Conservation (phyloP, 257 asterid species). For the Capsicum rhomboideum region DNA sequence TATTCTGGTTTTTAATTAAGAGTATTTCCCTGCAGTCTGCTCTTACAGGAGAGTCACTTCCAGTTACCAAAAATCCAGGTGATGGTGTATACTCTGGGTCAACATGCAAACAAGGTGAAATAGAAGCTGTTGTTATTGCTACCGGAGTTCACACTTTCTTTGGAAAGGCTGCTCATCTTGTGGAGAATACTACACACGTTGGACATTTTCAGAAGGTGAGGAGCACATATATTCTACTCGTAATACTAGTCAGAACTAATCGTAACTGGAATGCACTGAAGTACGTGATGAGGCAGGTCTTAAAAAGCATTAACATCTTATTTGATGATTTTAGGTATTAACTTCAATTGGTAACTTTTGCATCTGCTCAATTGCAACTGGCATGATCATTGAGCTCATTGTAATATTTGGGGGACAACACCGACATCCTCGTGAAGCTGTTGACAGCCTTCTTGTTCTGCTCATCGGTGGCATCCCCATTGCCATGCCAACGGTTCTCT, state of each 20-base stretch:
- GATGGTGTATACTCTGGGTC: slow-evolving; percentile 30
- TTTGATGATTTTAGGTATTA: slow-evolving; percentile 20
- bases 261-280: background rate
- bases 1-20: background rate
- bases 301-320: background rate
- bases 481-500: slow-evolving; percentile 38
- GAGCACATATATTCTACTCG: background rate
- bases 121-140: slow-evolving; percentile 34
- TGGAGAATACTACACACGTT: slow-evolving; percentile 29
- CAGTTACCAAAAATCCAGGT: slow-evolving; percentile 32
- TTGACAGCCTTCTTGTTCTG: slow-evolving; percentile 33
- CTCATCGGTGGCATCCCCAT: slow-evolving; percentile 35
- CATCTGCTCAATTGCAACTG: slow-evolving; percentile 33
- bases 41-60: slow-evolving; percentile 37
- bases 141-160: slow-evolving; percentile 36
- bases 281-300: background rate
- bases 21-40: slow-evolving; percentile 19
- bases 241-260: background rate
- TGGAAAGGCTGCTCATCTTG: slow-evolving; percentile 37
- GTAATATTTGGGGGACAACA: slow-evolving; percentile 19
- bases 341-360: slow-evolving; percentile 34
- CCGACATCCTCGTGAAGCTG: slow-evolving; percentile 11
- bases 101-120: slow-evolving; percentile 34
- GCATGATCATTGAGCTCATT: slow-evolving; percentile 24
- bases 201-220: slow-evolving; percentile 31